Base-by-base conservation (phyloP, 2,329 filamentous ascomycete genomes). In the Fusarium siculi region DNA sequence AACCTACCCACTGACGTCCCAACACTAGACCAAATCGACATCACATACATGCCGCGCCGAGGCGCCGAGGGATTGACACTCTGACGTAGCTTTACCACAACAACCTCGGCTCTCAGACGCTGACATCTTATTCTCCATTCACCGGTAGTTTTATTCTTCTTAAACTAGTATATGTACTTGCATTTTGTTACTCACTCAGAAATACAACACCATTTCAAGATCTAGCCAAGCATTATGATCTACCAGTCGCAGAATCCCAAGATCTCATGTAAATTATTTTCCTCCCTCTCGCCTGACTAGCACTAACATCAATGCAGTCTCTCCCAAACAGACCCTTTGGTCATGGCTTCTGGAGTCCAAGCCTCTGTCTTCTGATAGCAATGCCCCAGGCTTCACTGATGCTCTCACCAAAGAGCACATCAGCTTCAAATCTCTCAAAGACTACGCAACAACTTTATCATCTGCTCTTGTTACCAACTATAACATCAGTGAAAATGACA, bases 261-360 rank as follows among this genome's bases (percentile, higher is more conserved):
- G 1, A 50, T 50, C 0, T 34, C 30, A 34, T 34, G 47, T 50
- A 10, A 50, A 23, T 18, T 5, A 5, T 9, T 4, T 2, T 1
- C 10, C 8, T 32, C 7, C 0, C 14, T n/a, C 28, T 0, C 10
- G 5, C 2, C 7, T 14, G 0, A 12, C 14, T 21, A 11, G 12
- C 9, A 37, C 16, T 61, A 1, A 61, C 23, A 4, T 16, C 3
- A 7, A 7, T 21, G 2, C 12, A 63, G 60, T 63, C 23, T 36
- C 60, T 2, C 9, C 36, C 0, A 42, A 36, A 4, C 43, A 25
- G 8, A 63, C 60, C 2, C 7, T 62, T 5, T 63, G 56, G 56
- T 62, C 56, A 4, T 63, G 60, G 60, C 12, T 63, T 28, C 23
- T 63, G 0, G 36, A 62, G 9, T 50, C 43, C 16, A 63, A 42